Percentiles rank a stretch among this genome's conserved stretches.
Evolutionary conservation across 192 early-diverging fungal genomes (phyloP).

Genomic region (Umbelopsis vinacea): DNA sequence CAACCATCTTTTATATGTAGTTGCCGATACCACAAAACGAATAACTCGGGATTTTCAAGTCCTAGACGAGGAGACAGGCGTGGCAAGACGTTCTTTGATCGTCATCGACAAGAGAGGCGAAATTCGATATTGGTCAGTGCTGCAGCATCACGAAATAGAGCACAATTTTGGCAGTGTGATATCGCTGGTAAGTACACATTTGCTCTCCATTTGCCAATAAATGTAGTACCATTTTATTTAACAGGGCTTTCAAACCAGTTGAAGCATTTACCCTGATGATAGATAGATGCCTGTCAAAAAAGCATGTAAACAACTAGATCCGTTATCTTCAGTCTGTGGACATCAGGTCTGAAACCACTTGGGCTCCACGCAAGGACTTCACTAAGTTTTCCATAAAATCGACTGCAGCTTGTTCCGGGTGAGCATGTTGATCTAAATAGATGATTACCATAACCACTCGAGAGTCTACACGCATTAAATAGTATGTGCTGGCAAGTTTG

Average conservation of each 20-base stretch:
- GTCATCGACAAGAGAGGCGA: constrained; percentile 27
- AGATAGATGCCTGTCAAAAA: neutral
- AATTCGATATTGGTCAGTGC: constrained; percentile 28
- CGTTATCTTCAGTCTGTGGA: constrained; percentile 22
- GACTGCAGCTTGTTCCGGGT: constrained; percentile 47
- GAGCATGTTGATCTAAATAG: constrained; percentile 50
- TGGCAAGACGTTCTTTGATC: constrained; percentile 22
- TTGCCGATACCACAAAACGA: constrained; percentile 31
- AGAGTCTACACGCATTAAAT: constrained; percentile 49
- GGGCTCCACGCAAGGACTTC: constrained; percentile 27
- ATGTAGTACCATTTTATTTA: neutral
- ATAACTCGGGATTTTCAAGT: constrained; percentile 24
- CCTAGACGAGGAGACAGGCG: constrained; percentile 19
- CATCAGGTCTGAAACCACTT: constrained; percentile 36
- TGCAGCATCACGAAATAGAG: constrained; percentile 29
- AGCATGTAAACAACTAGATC: neutral
- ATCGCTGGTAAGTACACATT: constrained; percentile 7
- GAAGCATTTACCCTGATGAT: constrained; percentile 1
- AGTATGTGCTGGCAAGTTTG: constrained; percentile 55
- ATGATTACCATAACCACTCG: constrained; percentile 56
- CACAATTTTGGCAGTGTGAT: constrained; percentile 34
- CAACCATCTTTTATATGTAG: neutral
- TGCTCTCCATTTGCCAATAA: neutral
- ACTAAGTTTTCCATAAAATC: constrained; percentile 47
- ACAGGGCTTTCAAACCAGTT: constrained; percentile 12